Evolutionary conservation across 108 stramenopile species (phyloP).

Genomic region (Nitzschia putrida): DNA sequence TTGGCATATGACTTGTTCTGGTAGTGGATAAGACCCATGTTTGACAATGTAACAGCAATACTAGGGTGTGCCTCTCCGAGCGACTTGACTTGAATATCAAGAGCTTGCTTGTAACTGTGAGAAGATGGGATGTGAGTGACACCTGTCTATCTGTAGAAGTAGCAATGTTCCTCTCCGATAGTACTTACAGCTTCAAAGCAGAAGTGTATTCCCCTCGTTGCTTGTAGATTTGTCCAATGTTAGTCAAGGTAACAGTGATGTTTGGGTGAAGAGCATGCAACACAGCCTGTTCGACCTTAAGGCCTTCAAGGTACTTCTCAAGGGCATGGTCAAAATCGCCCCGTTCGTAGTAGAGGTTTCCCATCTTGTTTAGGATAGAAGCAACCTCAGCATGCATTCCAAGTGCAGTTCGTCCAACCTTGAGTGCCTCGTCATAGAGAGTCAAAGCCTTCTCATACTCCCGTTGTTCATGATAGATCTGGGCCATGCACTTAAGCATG

Average conservation of each 20-base stretch:
- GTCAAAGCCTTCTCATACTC: constrained; percentile 51
- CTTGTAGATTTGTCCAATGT: constrained; percentile 69
- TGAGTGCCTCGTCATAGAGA: constrained; percentile 46
- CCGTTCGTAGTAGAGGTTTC: constrained; percentile 64
- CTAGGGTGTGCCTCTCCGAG: constrained; percentile 45
- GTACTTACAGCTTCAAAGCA: constrained; percentile 47
- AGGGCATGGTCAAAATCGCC: constrained; percentile 58
- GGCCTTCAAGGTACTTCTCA: constrained; percentile 57
- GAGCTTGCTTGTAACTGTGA: constrained; percentile 53
- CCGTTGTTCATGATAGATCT: constrained; percentile 57
- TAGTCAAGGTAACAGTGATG: constrained; percentile 65
- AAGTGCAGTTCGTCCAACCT: constrained; percentile 42
- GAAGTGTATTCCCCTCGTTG: constrained; percentile 55
- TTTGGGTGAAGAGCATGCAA: constrained; percentile 55
- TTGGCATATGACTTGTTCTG: constrained; percentile 46
- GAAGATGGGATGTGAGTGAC: neutral
- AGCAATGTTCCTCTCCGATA: no score
- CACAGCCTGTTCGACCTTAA: constrained; percentile 58
- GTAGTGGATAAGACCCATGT: constrained; percentile 63
- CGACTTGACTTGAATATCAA: constrained; percentile 43
- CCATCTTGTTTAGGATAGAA: constrained; percentile 65
- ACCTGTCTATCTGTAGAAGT: no score
- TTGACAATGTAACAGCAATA: constrained; percentile 59
- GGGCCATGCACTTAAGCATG: constrained; percentile 65
- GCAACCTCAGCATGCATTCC: constrained; percentile 64